Percentiles rank a stretch among this genome's conserved stretches.
phyloP scores from a whole-genome alignment of 257 asterid genomes.

The Nyctanthes arbortristis region DNA sequence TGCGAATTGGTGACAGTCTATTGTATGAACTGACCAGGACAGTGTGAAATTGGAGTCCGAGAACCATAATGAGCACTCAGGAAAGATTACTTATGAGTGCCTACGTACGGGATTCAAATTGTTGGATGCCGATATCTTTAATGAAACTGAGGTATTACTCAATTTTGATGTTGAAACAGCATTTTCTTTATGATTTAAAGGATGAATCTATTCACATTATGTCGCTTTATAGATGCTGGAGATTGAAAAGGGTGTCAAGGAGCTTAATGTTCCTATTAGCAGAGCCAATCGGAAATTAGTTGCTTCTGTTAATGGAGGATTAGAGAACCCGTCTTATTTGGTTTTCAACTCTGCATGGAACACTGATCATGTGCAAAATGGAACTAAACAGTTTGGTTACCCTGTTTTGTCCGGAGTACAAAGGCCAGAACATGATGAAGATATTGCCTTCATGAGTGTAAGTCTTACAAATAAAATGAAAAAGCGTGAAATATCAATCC shows the following conservation, averaged over 20 bases:
- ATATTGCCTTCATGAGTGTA: constrained; percentile 89
- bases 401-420: constrained; percentile 49
- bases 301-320: constrained; percentile 80
- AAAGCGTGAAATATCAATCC: background rate
- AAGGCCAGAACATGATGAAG: constrained; percentile 68
- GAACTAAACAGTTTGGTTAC: constrained; percentile 40
- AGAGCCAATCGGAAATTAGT: constrained; percentile 62
- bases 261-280: constrained; percentile 65
- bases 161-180: background rate
- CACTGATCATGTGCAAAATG: constrained; percentile 27
- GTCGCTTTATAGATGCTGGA: constrained; percentile 53
- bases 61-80: constrained; percentile 38
- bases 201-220: background rate
- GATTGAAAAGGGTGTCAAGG: constrained; percentile 73
- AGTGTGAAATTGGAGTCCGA: constrained; percentile 37
- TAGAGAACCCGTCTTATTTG: constrained; percentile 72
- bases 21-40: constrained; percentile 56
- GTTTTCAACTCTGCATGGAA: constrained; percentile 65
- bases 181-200: constrained; percentile 8
- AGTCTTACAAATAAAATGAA: constrained; percentile 22
- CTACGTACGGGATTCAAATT: constrained; percentile 45
- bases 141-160: constrained; percentile 63
- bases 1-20: constrained; percentile 5
- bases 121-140: constrained; percentile 75
- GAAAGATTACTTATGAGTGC: constrained; percentile 35